phyloP scores from a whole-genome alignment of 805 yeast genomes.

The Yarrowia sp. region DNA sequence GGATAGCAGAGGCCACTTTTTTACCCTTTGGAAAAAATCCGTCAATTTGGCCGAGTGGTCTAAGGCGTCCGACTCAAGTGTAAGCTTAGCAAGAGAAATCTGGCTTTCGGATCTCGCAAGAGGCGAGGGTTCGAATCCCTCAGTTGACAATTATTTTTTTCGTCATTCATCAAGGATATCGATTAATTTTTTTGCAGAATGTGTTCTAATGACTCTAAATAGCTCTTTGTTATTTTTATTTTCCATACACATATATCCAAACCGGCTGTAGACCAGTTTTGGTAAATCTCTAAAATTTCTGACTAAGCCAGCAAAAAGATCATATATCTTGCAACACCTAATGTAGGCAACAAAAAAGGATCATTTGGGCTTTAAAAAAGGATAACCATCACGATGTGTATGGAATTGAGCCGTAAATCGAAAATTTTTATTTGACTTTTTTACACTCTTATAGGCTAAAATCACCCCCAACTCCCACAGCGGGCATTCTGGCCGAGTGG shows the following conservation, averaged over 20 bases:
- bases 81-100: conserved; percentile 17
- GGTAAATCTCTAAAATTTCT: too few species aligned
- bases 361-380: too few species aligned
- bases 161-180: neutral
- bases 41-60: conserved; percentile 24
- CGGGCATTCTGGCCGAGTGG: conserved; percentile 26
- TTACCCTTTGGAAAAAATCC: neutral
- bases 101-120: conserved; percentile 22
- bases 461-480: neutral
- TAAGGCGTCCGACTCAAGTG: conserved; percentile 24
- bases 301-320: too few species aligned
- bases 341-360: too few species aligned
- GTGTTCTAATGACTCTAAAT: too few species aligned
- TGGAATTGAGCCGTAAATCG: too few species aligned
- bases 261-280: too few species aligned
- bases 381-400: too few species aligned
- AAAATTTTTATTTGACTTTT: neutral
- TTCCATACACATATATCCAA: too few species aligned
- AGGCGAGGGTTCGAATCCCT: conserved; percentile 24
- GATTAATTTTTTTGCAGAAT: neutral
- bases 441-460: neutral
- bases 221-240: neutral
- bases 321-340: too few species aligned
- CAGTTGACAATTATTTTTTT: neutral
- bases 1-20: neutral